Evolutionary conservation across 1,284 basidiomycete genomes (phyloP).

Genomic region (Papiliotrema flavescens): DNA sequence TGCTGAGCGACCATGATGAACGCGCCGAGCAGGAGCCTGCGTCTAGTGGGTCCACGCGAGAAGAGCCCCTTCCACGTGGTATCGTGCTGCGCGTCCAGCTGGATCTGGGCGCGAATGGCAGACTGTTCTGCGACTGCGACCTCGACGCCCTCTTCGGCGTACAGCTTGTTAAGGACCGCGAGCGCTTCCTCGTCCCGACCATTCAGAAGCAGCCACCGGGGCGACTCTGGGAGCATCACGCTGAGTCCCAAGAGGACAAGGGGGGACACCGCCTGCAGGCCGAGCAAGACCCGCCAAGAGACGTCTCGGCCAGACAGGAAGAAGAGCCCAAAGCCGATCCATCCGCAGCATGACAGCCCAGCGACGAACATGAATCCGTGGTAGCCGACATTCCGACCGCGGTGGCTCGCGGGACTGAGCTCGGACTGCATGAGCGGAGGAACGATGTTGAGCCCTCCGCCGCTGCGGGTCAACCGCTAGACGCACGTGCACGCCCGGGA

Average conservation of each 20-base stretch:
- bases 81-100: conserved; percentile 10
- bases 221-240: background rate
- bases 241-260: background rate
- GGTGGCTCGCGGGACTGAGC: background rate
- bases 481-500: background rate
- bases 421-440: background rate
- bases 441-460: background rate
- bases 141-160: background rate
- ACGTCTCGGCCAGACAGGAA: background rate
- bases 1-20: conserved; percentile 11
- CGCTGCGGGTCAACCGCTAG: background rate
- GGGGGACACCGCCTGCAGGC: background rate
- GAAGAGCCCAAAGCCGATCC: background rate
- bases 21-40: conserved; percentile 4
- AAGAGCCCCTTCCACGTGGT: conserved; percentile 4
- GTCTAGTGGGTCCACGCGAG: background rate
- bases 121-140: conserved; percentile 7
- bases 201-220: background rate
- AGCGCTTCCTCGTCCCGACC: background rate
- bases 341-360: background rate
- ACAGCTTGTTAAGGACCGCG: background rate
- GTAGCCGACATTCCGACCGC: background rate
- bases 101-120: conserved; percentile 8
- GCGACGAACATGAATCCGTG: background rate
- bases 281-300: background rate